These are phyloP conservation scores for Furcasterigmium furcatum DNA, from an alignment of 2,329 filamentous ascomycete genomes.

Conservation along the genomic window DNA sequence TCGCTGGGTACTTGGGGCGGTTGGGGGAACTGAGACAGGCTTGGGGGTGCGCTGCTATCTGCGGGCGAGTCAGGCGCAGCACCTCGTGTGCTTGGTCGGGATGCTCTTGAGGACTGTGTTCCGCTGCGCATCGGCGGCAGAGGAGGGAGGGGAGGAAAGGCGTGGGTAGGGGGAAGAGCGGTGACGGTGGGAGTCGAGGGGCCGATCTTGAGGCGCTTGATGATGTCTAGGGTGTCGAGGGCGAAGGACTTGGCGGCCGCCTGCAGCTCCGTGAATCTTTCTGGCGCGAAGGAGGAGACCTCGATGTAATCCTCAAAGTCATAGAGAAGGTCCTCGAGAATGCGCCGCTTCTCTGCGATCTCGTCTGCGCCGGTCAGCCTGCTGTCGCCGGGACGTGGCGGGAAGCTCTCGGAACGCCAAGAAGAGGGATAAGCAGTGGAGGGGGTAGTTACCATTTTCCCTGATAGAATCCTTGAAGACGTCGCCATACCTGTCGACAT, in stretches of 20 bases:
- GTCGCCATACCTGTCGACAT: constrained; percentile 30
- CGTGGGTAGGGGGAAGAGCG: constrained; percentile 1
- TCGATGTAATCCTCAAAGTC: constrained; percentile 54
- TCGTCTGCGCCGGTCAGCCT: constrained; percentile 15
- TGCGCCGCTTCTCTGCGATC: constrained; percentile 21
- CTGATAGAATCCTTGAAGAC: constrained; percentile 29
- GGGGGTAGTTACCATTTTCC: constrained; percentile 24
- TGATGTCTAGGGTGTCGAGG: constrained; percentile 31
- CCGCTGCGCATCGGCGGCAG: constrained; percentile 2
- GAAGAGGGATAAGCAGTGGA: no score
- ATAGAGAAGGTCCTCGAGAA: constrained; percentile 35
- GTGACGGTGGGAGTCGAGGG: neutral
- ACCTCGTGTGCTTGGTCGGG: neutral
- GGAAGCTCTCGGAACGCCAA: no score
- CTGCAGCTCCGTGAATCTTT: constrained; percentile 46
- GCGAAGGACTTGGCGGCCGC: constrained; percentile 35
- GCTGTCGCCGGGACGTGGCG: no score
- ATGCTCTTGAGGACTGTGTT: neutral
- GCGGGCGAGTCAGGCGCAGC: neutral
- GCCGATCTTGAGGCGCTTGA: constrained; percentile 20
- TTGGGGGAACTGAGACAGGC: neutral
- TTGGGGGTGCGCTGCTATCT: neutral
- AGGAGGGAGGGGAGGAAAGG: constrained; percentile 8
- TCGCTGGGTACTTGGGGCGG: neutral
- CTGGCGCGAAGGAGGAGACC: constrained; percentile 42